These are phyloP conservation scores for Excoecaria agallocha DNA, from an alignment of 345 rosid genomes.

Conservation along the genomic window DNA sequence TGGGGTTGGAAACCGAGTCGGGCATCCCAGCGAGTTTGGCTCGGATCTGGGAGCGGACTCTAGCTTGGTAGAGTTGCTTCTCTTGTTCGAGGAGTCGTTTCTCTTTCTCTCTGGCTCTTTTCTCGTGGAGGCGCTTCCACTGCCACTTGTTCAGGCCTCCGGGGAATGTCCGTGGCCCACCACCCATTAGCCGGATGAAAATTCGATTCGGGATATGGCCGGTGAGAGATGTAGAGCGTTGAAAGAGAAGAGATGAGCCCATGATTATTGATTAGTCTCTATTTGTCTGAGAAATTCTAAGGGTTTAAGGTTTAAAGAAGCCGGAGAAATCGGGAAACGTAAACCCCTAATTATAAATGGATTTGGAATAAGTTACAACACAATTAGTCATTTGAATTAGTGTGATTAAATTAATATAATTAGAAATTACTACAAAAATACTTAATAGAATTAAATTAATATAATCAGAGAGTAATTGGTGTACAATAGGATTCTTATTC, in stretches of 20 bases:
- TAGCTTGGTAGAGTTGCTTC: conserved; percentile 81
- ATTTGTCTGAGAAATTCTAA: no score
- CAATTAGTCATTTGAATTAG: no score
- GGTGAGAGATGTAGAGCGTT: conserved; percentile 24
- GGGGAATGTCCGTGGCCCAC: conserved; percentile 92
- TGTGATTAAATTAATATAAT: no score
- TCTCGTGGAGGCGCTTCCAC: conserved; percentile 98
- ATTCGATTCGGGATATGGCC: conserved; percentile 27
- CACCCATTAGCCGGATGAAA: conserved; percentile 71
- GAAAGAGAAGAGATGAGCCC: conserved; percentile 15
- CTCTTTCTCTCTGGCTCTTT: conserved; percentile 85
- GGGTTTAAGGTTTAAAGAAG: conserved; percentile 12
- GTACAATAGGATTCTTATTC: no score
- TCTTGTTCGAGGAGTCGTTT: conserved; percentile 79
- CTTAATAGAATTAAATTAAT: no score
- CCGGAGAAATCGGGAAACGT: no score
- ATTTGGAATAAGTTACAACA: no score
- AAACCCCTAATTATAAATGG: no score
- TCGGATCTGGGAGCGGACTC: conserved; percentile 70
- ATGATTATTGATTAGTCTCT: conserved; percentile 11
- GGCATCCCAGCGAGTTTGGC: conserved; percentile 41
- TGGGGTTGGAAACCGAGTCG: conserved; percentile 18
- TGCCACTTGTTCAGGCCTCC: conserved; percentile 98
- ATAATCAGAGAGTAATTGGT: no score
- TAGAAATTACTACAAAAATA: no score